Evolutionary conservation across 768 basidiomycete genomes (phyloP), one percentile per base, ranked within the genome.

Genomic region (Auricularia heimuer): DNA sequence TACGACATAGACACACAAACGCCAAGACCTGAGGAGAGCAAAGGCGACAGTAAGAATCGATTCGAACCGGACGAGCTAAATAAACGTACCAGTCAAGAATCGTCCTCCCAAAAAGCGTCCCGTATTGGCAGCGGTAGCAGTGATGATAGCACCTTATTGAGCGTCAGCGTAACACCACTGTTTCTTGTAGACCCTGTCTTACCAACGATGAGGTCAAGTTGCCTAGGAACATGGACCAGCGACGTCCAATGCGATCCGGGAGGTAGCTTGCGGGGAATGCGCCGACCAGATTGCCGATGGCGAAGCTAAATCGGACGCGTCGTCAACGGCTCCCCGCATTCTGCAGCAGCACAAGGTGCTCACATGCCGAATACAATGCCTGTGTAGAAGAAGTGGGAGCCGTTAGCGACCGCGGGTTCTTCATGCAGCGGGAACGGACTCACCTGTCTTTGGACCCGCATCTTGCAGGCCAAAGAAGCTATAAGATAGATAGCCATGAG

Each of bases 321-420:
- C 34, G 29, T 35, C 24, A 35, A 34, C 11, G 29, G 29, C 29
- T 29, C 29, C 29, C 29, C 29, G 29, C 29, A 29, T 29, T 29
- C 29, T 29, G 29, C 29, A 29, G 29, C 29, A 29, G 29, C 0
- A 29, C 29, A 29, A 29, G 29, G 29, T 29, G 29, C 29, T 0
- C 77, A 83, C 63, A 84, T 82, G 16, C 82, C 83, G 67, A 83
- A 84, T 33, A 83, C 80, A 51, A 83, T 81, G 37, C 80, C 78
- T 24, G 39, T 42, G 39, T 8, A 42, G 12, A 42, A 6, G 39
- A 66, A 14, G 36, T 54, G 33, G 18, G 37, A 61, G 61, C 11
- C 16, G 47, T 18, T 21, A n/a, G 12, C 44, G 11, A 42, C 10
- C 62, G 39, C 45, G 51, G 62, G 44, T 29, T 29, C 29, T 29